Evolutionary conservation across 1,284 basidiomycete genomes (phyloP).

Genomic region (Inonotus obliquus): DNA sequence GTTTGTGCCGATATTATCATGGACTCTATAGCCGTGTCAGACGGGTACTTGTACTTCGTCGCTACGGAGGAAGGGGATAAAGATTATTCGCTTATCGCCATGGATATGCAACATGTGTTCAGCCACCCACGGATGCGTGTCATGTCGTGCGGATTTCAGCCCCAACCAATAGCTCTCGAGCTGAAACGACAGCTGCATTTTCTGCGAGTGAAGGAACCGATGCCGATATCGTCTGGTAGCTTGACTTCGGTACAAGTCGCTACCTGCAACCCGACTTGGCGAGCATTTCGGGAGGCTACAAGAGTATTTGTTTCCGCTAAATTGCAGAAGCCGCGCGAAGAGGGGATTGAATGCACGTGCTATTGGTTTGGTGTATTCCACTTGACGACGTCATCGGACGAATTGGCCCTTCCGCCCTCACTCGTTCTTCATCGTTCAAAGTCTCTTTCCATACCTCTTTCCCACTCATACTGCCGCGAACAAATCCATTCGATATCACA

Average conservation of each 20-base stretch:
- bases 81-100: background rate
- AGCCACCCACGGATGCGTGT: background rate
- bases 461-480: constrained; percentile 6
- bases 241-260: background rate
- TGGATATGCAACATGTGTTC: background rate
- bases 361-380: background rate
- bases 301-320: background rate
- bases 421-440: background rate
- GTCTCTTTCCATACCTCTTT: background rate
- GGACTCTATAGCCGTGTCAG: background rate
- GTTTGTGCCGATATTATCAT: background rate
- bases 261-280: background rate
- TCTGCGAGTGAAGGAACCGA: background rate
- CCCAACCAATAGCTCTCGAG: background rate
- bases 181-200: background rate
- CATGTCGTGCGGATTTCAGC: too few species aligned
- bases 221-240: background rate
- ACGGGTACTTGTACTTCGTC: background rate
- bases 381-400: background rate
- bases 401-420: background rate
- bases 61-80: background rate
- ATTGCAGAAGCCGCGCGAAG: background rate
- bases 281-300: background rate
- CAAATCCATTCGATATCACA: background rate
- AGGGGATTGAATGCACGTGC: background rate